Percentiles rank a stretch among this genome's conserved stretches.
Conservation (phyloP, 2,329 filamentous ascomycete species). For the Sporothrix variecibatus region DNA sequence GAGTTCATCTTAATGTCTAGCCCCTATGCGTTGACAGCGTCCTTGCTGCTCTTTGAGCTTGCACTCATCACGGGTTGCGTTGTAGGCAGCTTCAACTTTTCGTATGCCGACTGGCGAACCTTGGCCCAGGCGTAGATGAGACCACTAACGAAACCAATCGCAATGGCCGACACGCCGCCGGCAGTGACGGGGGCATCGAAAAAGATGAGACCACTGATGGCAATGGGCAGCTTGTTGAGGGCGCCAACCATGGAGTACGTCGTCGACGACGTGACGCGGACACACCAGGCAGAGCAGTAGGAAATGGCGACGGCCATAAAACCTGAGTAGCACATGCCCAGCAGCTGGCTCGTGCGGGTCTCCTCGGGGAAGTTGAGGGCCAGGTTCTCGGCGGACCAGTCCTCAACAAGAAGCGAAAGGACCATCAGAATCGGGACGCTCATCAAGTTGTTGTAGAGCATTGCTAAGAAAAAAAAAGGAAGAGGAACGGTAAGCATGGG, state of each 20-base stretch:
- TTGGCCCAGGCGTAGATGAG: conserved; percentile 88
- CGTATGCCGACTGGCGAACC: conserved; percentile 71
- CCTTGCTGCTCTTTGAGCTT: conserved; percentile 86
- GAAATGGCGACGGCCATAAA: conserved; percentile 95
- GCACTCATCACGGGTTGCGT: conserved; percentile 75
- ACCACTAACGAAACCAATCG: conserved; percentile 87
- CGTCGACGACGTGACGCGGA: conserved; percentile 93
- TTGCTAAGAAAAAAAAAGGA: conserved; percentile 59
- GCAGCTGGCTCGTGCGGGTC: conserved; percentile 74
- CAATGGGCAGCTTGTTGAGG: conserved; percentile 96
- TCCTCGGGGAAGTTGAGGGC: conserved; percentile 84
- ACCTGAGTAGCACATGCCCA: conserved; percentile 92
- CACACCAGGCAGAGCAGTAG: conserved; percentile 99
- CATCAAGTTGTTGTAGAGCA: conserved; percentile 99
- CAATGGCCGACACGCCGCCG: conserved; percentile 87
- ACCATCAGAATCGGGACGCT: conserved; percentile 89
- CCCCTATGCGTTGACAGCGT: conserved; percentile 70
- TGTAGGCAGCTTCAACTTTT: conserved; percentile 67
- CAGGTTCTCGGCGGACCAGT: conserved; percentile 88
- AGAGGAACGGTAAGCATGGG: background rate
- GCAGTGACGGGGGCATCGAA: conserved; percentile 93
- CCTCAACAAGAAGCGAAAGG: conserved; percentile 79
- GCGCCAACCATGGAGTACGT: conserved; percentile 99
- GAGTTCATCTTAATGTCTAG: background rate
- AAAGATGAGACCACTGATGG: conserved; percentile 88